Conservation (phyloP, 345 rosid species). For the Theobroma cacao region DNA sequence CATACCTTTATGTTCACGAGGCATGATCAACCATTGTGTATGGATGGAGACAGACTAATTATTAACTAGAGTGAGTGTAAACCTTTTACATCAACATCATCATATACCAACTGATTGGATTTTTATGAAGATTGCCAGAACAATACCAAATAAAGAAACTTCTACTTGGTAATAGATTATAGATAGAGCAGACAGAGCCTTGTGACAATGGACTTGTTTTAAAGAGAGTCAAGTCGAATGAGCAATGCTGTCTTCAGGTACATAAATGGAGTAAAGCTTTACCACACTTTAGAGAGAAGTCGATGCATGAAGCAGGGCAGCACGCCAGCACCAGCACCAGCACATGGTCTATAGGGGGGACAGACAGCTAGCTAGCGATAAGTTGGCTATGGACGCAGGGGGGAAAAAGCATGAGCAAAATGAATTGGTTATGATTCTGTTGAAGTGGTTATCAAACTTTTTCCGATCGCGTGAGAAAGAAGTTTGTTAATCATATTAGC, state of each 20-base stretch:
- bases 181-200: background rate
- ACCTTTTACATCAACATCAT: too few species aligned
- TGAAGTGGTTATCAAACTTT: background rate
- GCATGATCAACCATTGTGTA: background rate
- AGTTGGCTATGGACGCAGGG: background rate
- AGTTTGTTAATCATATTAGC: background rate
- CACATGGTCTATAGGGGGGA: too few species aligned
- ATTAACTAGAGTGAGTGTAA: too few species aligned
- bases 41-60: too few species aligned
- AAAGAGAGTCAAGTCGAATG: background rate
- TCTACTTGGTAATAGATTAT: background rate
- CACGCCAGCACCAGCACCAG: too few species aligned
- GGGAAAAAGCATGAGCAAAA: background rate
- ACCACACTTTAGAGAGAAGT: background rate
- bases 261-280: background rate
- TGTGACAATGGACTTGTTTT: background rate
- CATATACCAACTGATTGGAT: background rate
- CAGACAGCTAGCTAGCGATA: background rate
- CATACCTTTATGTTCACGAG: too few species aligned
- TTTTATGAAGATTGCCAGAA: too few species aligned
- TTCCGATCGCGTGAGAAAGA: background rate
- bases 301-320: background rate
- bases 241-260: background rate
- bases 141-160: background rate
- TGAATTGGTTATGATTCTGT: background rate